A percentile compares a stretch with the other conserved stretches of the same genome.
Evolutionary conservation across 306 rosid genomes (phyloP).

Genomic region (Vigna angularis): DNA sequence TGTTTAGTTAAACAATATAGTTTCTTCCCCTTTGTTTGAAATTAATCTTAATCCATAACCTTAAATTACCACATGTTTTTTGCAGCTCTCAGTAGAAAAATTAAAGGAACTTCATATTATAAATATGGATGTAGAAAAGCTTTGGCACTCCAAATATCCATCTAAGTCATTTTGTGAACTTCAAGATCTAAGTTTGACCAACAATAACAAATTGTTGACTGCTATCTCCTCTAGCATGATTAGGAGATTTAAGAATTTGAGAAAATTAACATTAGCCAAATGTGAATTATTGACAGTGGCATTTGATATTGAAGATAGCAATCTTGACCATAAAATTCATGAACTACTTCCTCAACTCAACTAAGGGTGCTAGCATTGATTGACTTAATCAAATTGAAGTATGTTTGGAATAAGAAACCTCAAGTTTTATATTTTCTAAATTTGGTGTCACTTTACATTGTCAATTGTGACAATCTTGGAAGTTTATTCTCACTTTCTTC

Average conservation of each 20-base stretch:
- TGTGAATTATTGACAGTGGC: background rate
- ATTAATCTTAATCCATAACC: background rate
- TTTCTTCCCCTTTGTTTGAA: background rate
- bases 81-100: background rate
- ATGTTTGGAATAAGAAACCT: background rate
- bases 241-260: background rate
- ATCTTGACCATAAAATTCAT: no score
- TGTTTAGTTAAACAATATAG: background rate
- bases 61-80: background rate
- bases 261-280: background rate
- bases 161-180: background rate
- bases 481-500: constrained; percentile 4
- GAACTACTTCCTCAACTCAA: no score
- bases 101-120: background rate
- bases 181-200: background rate
- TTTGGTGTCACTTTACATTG: background rate
- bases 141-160: background rate
- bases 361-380: no score
- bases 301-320: background rate
- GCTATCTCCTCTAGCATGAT: background rate
- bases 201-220: background rate
- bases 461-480: background rate
- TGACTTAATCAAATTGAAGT: no score
- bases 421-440: background rate
- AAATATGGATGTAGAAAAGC: background rate